Conservation (phyloP, 2,329 filamentous ascomycete species). For the Colletotrichum tropicale region DNA sequence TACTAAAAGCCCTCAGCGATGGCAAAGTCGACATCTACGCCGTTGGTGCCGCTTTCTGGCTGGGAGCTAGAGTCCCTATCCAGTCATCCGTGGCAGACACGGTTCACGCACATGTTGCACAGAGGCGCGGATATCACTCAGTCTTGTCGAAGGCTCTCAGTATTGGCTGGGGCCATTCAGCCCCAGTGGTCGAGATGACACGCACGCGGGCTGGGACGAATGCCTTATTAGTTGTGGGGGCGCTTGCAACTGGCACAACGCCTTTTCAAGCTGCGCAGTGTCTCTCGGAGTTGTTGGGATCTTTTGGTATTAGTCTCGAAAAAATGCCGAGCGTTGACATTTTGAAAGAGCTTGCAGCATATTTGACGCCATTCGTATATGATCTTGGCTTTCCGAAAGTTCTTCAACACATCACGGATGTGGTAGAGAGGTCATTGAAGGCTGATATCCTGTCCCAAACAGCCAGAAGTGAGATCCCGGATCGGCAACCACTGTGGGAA, state of each 20-base stretch:
- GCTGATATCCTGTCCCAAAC: too few species aligned
- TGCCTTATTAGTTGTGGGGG: neutral
- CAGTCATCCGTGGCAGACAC: neutral
- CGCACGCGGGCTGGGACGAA: neutral
- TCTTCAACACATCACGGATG: neutral
- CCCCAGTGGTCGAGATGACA: neutral
- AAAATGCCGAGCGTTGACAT: neutral
- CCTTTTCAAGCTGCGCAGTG: neutral
- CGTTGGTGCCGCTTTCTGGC: neutral
- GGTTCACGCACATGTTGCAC: neutral
- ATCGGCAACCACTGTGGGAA: too few species aligned
- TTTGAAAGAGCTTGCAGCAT: neutral
- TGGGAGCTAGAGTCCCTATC: neutral
- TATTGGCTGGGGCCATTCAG: neutral
- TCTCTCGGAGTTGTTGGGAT: neutral
- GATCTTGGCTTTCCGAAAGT: neutral
- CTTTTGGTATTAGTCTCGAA: neutral
- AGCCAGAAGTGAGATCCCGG: too few species aligned
- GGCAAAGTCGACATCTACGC: neutral
- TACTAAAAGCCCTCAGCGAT: neutral
- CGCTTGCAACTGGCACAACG: rapidly evolving
- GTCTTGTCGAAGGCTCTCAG: neutral
- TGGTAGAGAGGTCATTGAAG: too few species aligned
- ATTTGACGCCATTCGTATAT: neutral
- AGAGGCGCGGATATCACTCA: neutral